phyloP scores from a whole-genome alignment of 2,329 filamentous ascomycete species.

The Sporothrix pallida region DNA sequence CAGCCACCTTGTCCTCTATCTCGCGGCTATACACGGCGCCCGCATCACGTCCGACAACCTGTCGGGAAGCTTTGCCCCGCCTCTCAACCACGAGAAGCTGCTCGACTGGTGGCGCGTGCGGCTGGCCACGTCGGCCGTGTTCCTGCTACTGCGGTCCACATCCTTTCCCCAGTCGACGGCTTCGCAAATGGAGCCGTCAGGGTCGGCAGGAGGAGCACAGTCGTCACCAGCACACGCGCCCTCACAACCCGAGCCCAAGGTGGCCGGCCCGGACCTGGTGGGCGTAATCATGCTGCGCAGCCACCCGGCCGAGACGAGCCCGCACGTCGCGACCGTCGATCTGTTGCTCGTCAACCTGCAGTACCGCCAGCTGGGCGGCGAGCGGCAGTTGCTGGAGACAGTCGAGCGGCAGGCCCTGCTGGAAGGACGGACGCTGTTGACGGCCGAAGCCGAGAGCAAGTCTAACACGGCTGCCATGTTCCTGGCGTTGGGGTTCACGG shows the following conservation, averaged over 20 bases:
- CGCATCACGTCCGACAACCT: slow-evolving; percentile 65
- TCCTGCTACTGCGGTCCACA: slow-evolving; percentile 54
- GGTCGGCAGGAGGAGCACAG: not conserved
- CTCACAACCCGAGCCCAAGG: slow-evolving; percentile 43
- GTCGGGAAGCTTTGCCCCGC: slow-evolving; percentile 65
- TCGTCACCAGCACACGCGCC: not conserved
- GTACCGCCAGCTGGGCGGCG: slow-evolving; percentile 63
- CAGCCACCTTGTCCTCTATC: slow-evolving; percentile 59
- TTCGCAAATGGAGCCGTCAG: not conserved
- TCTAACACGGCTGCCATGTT: slow-evolving; percentile 57
- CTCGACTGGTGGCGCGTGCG: slow-evolving; percentile 62
- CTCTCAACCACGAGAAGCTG: slow-evolving; percentile 61
- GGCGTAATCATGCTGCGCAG: slow-evolving; percentile 62
- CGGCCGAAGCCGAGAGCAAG: slow-evolving; percentile 55
- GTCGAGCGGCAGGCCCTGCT: slow-evolving; percentile 60
- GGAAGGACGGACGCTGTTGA: slow-evolving; percentile 57
- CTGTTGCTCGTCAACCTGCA: slow-evolving; percentile 62
- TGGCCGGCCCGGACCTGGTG: slow-evolving; percentile 55
- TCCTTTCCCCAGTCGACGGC: slow-evolving; percentile 28
- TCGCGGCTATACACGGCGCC: slow-evolving; percentile 63
- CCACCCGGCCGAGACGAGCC: slow-evolving; percentile 60
- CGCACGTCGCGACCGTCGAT: slow-evolving; percentile 61
- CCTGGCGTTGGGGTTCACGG: slow-evolving; percentile 61
- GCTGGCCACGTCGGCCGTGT: slow-evolving; percentile 58
- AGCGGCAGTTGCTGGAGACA: slow-evolving; percentile 56